A percentile compares a stretch with the other conserved stretches of the same genome.
Conservation (phyloP, 768 basidiomycete species). For the Serendipita sp. region DNA sequence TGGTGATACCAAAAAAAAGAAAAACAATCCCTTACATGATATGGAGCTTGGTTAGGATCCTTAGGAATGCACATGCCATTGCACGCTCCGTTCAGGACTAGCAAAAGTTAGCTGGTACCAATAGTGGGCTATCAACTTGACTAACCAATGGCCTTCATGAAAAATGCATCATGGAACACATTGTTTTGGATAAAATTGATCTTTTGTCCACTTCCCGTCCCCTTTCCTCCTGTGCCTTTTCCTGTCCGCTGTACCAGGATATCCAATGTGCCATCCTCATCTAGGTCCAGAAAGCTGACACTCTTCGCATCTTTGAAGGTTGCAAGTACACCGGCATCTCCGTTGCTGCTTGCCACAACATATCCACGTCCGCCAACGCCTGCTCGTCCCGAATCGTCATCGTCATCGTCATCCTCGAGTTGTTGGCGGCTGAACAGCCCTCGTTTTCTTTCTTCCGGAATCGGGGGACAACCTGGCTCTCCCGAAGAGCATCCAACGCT, state of each 20-base stretch:
- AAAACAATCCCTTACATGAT: constrained; percentile 45
- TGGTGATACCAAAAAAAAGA: not conserved
- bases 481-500: not conserved
- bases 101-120: not conserved
- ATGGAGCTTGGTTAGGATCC: constrained; percentile 41
- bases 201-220: constrained; percentile 12
- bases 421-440: not conserved
- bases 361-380: not conserved
- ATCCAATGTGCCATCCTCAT: constrained; percentile 89
- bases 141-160: constrained; percentile 88
- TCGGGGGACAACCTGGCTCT: not conserved
- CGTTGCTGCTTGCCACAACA: not conserved
- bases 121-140: not conserved
- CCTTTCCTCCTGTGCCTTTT: constrained; percentile 37
- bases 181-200: constrained; percentile 87
- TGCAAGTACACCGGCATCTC: constrained; percentile 43
- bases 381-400: not conserved
- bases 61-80: constrained; percentile 60
- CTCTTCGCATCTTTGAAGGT: constrained; percentile 62
- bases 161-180: constrained; percentile 96
- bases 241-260: constrained; percentile 82
- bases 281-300: constrained; percentile 74
- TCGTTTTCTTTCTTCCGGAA: not conserved
- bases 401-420: not conserved
- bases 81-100: constrained; percentile 90